phyloP scores from a whole-genome alignment of 768 basidiomycete genomes.

The Pisolithus tinctorius region DNA sequence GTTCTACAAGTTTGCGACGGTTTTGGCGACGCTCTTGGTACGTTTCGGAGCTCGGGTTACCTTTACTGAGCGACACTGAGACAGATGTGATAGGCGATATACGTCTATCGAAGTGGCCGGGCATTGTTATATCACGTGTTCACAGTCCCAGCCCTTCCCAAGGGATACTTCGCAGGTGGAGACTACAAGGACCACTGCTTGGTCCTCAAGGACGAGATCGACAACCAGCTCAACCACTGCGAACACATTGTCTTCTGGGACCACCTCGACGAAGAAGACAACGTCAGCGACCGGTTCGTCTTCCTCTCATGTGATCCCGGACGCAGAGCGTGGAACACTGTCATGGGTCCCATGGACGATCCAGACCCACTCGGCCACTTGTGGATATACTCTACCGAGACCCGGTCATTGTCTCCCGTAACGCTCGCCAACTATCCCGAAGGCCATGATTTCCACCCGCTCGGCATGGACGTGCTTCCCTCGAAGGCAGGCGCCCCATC shows the following conservation, averaged over 20 bases:
- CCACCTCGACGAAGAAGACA: constrained; percentile 33
- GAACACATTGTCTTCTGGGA: constrained; percentile 69
- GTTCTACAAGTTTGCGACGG: constrained; percentile 6
- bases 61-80: not conserved
- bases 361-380: constrained; percentile 54
- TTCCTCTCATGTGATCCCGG: constrained; percentile 36
- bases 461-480: constrained; percentile 56
- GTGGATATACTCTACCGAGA: constrained; percentile 43
- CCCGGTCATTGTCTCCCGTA: constrained; percentile 32
- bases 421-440: constrained; percentile 47
- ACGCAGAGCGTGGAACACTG: constrained; percentile 66
- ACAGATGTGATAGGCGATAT: constrained; percentile 29
- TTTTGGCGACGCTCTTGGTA: constrained; percentile 9
- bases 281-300: constrained; percentile 38
- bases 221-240: constrained; percentile 38
- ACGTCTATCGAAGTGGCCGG: constrained; percentile 40
- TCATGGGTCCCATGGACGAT: constrained; percentile 60
- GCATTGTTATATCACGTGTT: constrained; percentile 37
- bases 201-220: constrained; percentile 29
- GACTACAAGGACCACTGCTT: constrained; percentile 42
- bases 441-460: constrained; percentile 62
- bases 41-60: not conserved
- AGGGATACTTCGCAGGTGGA: constrained; percentile 46
- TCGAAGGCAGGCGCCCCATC: constrained; percentile 42
- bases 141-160: constrained; percentile 37